Evolutionary conservation across 2,329 filamentous ascomycete species (phyloP), one percentile per base, ranked within the genome.

Genomic region (Alternaria viburni): DNA sequence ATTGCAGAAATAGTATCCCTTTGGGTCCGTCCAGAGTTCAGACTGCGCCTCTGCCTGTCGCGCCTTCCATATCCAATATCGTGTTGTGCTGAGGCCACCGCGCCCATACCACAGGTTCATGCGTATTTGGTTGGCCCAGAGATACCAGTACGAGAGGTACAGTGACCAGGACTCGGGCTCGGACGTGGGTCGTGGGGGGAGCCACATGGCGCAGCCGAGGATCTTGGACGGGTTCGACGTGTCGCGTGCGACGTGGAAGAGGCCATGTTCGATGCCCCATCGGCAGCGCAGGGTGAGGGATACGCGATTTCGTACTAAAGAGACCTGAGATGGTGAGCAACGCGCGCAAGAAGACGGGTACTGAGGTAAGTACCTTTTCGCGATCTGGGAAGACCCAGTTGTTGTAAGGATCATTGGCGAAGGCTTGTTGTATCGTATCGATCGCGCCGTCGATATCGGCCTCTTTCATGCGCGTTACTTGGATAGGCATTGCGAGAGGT

Each of bases 1-100:
- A 72, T 93, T 93, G 67, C 91, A 89, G 69, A 93, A 93, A 72
- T 92, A 93, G 72, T 93, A 93, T 0, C 91, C 91, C 6, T 84
- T 82, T 0, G 85, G 83, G 60, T 91, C 88, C 0, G 82, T 87
- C 90, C 90, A 93, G 4, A 92, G 79, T 25, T 86, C 80, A 0
- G 81, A 80, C 59, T 92, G 90, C 1, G 86, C 88, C 43, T 86
- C 81, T 0, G 85, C 83, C 76, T 93, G 90, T 6, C 86, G 83
- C 5, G 83, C 83, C 73, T 93, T 93, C 90, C 90, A 93, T 68
- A 92, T 90, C 77, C 87, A 89, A 74, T 93, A 93, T 6, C 91
- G 86, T 79, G 85, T 86, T 8, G 89, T 86, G 61, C 87, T 89
- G 4, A 93, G 80, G 0, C 91, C 91, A 12, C 91, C 91, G 1